Base-by-base conservation (phyloP, 106 monocot genomes). In the Dendrobium chrysotoxum region DNA sequence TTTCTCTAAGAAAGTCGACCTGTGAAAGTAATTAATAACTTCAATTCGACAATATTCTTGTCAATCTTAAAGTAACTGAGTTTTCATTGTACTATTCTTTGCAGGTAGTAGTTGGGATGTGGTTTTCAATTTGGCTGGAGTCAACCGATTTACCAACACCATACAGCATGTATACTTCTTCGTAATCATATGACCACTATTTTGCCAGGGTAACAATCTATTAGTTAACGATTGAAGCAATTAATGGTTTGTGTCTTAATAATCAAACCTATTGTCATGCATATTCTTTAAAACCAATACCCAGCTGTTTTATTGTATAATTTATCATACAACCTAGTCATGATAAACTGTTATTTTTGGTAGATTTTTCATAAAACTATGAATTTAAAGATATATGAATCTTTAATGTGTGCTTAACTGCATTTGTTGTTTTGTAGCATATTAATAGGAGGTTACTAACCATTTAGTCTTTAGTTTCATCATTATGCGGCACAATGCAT, bases 81-180 rank as follows among this genome's bases (percentile, higher is more conserved):
- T 47, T 76, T 75, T 83, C 72, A 28, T 16, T 10, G 17, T 68
- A 53, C 7, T 75, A 0, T 53, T 72, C 66, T 75, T 83, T 17
- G 80, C 94, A 98, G 97, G 87, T 88, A 25, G 83, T 77, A 83
- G 92, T 74, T 77, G 92, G 89, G 35, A 57, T 78, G 66, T 90
- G 78, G 74, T 98, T 98, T 85, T 98, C 90, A 23, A 73, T 86
- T 84, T 98, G 97, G 97, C 77, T 98, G 78, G 81, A 85, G 35
- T 82, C 88, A 40, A 68, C 90, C 82, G 77, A 89, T 75, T 86
- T 92, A 64, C 85, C 88, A 73, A 89, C 97, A 71, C 89, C 94
- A 54, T 98, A 98, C 86, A 91, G 55, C 90, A 94, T 89, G 94
- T 98, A 98, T 87, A 85, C 80, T 90, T 81, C 86, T 86, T 73